These are phyloP conservation scores for Daldinia vernicosa DNA, from an alignment of 495 filamentous ascomycete genomes.

Conservation along the genomic window DNA sequence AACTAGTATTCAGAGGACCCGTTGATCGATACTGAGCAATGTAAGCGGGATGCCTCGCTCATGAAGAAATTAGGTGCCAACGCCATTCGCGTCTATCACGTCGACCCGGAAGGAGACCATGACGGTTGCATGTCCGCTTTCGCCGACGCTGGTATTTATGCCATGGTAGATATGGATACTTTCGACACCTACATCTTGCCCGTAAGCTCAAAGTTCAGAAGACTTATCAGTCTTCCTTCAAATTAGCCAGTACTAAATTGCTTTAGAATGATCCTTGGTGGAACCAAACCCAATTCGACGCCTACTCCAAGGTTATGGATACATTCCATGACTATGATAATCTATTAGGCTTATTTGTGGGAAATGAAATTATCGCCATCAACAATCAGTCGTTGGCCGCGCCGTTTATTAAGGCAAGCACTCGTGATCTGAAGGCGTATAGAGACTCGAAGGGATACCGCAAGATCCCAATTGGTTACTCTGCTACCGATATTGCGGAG, in stretches of 20 bases:
- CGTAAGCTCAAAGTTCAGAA: constrained; percentile 56
- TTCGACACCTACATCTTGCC: constrained; percentile 81
- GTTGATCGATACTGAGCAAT: constrained; percentile 77
- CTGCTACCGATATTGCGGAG: constrained; percentile 84
- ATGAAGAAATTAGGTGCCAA: constrained; percentile 87
- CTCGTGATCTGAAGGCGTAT: constrained; percentile 83
- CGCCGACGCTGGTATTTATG: constrained; percentile 77
- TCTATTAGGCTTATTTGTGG: constrained; percentile 82
- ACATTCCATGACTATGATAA: constrained; percentile 82
- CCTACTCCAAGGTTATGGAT: constrained; percentile 78
- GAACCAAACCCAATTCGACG: constrained; percentile 72
- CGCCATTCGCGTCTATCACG: constrained; percentile 89
- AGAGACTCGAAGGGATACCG: constrained; percentile 81
- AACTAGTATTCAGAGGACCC: constrained; percentile 65
- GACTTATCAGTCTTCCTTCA: constrained; percentile 24
- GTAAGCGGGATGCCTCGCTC: constrained; percentile 74
- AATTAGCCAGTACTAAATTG: constrained; percentile 22
- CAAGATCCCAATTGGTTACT: constrained; percentile 85
- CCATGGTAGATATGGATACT: constrained; percentile 85
- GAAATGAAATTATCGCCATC: constrained; percentile 81
- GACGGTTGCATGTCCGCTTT: constrained; percentile 75
- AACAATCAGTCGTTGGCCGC: constrained; percentile 71
- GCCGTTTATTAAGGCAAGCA: constrained; percentile 82
- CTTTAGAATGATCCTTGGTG: constrained; percentile 65
- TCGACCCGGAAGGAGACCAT: constrained; percentile 75